Base-by-base conservation (phyloP, 768 basidiomycete species). In the Suillus variegatus region DNA sequence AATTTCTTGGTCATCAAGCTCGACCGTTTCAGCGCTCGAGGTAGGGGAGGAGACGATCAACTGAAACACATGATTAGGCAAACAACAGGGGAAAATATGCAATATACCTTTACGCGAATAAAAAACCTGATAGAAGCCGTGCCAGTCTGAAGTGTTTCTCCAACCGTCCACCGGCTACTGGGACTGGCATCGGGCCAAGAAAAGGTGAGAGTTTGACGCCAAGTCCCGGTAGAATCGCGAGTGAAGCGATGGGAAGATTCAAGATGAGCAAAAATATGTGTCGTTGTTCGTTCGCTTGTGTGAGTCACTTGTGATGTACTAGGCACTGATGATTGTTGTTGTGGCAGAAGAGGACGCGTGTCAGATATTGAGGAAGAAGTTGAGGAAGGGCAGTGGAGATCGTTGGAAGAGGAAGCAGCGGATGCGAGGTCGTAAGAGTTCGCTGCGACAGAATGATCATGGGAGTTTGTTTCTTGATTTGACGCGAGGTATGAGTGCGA, bases 181-280 rank as follows among this genome's bases (percentile, higher is more conserved):
- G 89, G 85, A 71, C 88, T 90, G 62, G 84, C 76, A 43, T 85
- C 83, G 16, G 92, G 90, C 89, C 92, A 91, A 68, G 89, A 87
- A 49, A 92, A 76, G 9, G 88, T 87, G 54, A 93, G 76, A 1
- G 84, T 89, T 73, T 88, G 88, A 46, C 76, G 82, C 85, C 85
- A 90, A 8, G 86, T 76, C 43, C 89, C 89, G 51, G 83, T 76
- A 1, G 81, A 72, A 70, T 90, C 87, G 63, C 79, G 82, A 61
- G 81, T 71, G 72, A 92, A 89, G 64, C 77, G 79, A 47, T 85
- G 86, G 0, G 82, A 81, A n/a, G 86, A 84, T 74, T 91, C 87
- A 12, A 83, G 80, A 61, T 82, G 85, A 47, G 83, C 83, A 63
- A 92, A 79, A 52, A 84, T 81, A 64, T 85, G 82, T 12, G 84